These are phyloP conservation scores for Fusarium nematophilum DNA, from an alignment of 2,329 filamentous ascomycete genomes.

Conservation along the genomic window DNA sequence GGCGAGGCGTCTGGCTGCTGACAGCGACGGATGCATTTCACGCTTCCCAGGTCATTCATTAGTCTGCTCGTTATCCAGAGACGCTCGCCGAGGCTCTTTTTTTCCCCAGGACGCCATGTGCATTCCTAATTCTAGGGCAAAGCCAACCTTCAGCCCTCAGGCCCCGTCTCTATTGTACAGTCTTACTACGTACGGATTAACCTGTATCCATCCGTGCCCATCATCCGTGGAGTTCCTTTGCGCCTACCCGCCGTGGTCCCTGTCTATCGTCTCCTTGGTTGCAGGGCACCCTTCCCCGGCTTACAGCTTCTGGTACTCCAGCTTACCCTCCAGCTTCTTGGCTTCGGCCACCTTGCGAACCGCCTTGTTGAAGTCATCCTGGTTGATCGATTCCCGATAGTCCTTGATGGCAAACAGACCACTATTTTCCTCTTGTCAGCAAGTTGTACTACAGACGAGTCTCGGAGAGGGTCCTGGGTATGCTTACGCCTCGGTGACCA, in stretches of 20 bases:
- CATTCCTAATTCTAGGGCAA: constrained; percentile 42
- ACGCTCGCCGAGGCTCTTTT: constrained; percentile 5
- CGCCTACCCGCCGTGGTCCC: constrained; percentile 17
- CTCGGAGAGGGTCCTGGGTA: neutral
- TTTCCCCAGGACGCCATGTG: constrained; percentile 38
- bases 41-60: neutral
- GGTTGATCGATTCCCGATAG: constrained; percentile 94
- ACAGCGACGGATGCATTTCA: constrained; percentile 22
- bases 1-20: constrained; percentile 11
- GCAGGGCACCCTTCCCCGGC: constrained; percentile 6
- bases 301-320: constrained; percentile 96
- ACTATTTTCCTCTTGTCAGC: constrained; percentile 59
- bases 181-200: constrained; percentile 41
- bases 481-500: constrained; percentile 96
- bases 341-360: constrained; percentile 96
- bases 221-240: constrained; percentile 20
- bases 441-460: constrained; percentile 17
- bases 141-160: constrained; percentile 34
- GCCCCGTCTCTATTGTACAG: constrained; percentile 45
- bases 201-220: constrained; percentile 28
- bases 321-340: constrained; percentile 98
- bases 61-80: neutral
- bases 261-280: constrained; percentile 19
- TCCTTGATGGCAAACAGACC: constrained; percentile 99
- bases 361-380: constrained; percentile 99